Conservation (phyloP, 371 early-diverging fungal genomes). For the Mortierella sp. region DNA sequence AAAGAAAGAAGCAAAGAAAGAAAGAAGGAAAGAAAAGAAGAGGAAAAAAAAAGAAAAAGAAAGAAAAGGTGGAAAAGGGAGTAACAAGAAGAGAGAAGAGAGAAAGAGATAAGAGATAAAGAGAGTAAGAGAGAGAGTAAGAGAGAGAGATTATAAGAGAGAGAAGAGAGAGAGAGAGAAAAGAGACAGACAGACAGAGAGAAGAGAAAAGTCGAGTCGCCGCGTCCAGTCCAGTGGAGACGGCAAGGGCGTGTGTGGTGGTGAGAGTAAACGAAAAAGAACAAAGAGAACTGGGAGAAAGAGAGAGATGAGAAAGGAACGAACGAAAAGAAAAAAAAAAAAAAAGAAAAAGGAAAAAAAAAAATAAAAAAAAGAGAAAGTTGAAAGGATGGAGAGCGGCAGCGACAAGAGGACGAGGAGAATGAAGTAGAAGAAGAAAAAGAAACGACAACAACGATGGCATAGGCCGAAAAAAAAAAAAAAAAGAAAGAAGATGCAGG, state of each 20-base stretch:
- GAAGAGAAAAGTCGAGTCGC: background rate
- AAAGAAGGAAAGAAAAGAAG: background rate
- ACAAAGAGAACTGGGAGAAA: no score
- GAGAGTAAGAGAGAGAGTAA: background rate
- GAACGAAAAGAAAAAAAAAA: no score
- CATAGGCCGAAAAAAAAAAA: background rate
- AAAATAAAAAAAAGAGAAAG: no score
- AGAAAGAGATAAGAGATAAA: background rate
- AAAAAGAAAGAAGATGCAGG: no score
- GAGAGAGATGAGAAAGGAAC: no score
- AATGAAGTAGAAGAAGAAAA: no score
- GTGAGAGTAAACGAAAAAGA: no score
- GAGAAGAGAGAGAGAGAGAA: background rate
- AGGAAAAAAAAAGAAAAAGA: constrained; percentile 8
- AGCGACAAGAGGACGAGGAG: no score
- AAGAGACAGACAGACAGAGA: background rate
- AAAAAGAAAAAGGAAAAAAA: no score
- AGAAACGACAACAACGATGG: no score
- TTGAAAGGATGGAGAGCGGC: background rate
- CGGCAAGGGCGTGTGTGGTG: no score
- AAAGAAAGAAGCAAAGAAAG: background rate
- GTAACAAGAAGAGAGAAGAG: background rate
- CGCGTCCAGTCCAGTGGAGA: no score
- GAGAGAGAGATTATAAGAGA: background rate
- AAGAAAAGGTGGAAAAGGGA: constrained; percentile 1